Percentiles rank a stretch among this genome's conserved stretches.
Conservation (phyloP, 768 basidiomycete genomes). For the Russula ochroleuca region DNA sequence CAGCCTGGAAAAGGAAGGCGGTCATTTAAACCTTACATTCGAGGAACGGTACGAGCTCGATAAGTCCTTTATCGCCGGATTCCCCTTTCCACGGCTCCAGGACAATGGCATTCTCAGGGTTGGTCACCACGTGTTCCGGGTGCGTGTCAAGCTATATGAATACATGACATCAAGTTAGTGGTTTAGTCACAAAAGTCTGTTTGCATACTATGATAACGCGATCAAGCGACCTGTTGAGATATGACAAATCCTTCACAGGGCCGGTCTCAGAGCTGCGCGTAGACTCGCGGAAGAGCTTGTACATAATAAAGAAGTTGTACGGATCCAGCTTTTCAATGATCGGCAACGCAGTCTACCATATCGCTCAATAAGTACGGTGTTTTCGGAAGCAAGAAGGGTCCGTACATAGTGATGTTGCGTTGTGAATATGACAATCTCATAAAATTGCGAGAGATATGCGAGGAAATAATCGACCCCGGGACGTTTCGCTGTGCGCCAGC, state of each 20-base stretch:
- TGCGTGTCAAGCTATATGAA: constrained; percentile 85
- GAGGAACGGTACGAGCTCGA: constrained; percentile 95
- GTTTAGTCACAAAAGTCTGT: neutral
- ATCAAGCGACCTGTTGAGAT: constrained; percentile 65
- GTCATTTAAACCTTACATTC: constrained; percentile 57
- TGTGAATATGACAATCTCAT: constrained; percentile 96
- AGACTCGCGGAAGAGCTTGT: constrained; percentile 89
- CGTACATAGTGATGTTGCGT: constrained; percentile 83
- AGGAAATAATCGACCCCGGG: constrained; percentile 99
- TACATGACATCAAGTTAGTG: constrained; percentile 63
- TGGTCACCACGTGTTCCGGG: constrained; percentile 67
- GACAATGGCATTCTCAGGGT: constrained; percentile 86
- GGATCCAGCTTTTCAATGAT: constrained; percentile 92
- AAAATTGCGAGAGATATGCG: constrained; percentile 95
- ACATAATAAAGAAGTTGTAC: constrained; percentile 82
- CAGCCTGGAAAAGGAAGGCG: neutral
- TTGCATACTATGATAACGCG: constrained; percentile 18
- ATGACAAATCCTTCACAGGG: constrained; percentile 92
- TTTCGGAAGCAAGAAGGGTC: constrained; percentile 5
- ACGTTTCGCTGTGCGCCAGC: constrained; percentile 96
- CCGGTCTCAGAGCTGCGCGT: constrained; percentile 79
- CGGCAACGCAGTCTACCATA: constrained; percentile 71
- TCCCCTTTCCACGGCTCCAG: constrained; percentile 85
- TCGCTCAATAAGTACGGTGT: neutral
- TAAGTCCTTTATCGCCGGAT: constrained; percentile 65